Evolutionary conservation across 345 rosid species (phyloP).

Genomic region (Turritis glabra): DNA sequence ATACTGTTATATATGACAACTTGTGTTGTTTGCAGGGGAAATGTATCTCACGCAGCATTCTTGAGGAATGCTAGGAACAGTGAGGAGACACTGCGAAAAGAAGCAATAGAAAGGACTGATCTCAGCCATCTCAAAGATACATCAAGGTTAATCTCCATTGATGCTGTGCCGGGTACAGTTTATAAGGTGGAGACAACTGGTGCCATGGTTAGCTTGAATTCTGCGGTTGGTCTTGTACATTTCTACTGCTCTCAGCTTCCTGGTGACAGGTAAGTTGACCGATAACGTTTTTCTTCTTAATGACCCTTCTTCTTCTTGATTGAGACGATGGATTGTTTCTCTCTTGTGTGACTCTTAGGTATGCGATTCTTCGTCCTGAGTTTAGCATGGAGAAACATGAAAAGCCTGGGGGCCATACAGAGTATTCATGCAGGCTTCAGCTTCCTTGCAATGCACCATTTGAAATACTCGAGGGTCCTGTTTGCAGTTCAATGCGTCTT

Average conservation of each 20-base stretch:
- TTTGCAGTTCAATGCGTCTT: slow-evolving; percentile 89
- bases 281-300: not conserved
- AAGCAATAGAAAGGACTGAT: slow-evolving; percentile 97
- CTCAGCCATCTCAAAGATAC: slow-evolving; percentile 91
- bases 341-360: slow-evolving; percentile 51
- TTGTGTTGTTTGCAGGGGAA: slow-evolving; percentile 55
- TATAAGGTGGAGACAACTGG: slow-evolving; percentile 97
- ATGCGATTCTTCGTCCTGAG: slow-evolving; percentile 96
- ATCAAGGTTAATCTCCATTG: slow-evolving; percentile 78
- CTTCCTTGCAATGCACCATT: slow-evolving; percentile 98
- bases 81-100: slow-evolving; percentile 95
- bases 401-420: slow-evolving; percentile 84
- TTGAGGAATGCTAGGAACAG: slow-evolving; percentile 94
- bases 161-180: slow-evolving; percentile 75
- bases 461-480: slow-evolving; percentile 94
- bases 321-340: slow-evolving; percentile 21
- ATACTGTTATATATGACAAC: not conserved
- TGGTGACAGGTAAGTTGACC: slow-evolving; percentile 70
- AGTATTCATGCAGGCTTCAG: slow-evolving; percentile 96
- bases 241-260: slow-evolving; percentile 98
- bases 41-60: slow-evolving; percentile 84
- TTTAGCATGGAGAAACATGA: slow-evolving; percentile 90
- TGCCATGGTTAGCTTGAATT: slow-evolving; percentile 95
- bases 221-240: slow-evolving; percentile 94
- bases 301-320: not conserved